Base-by-base conservation (phyloP, 2,329 filamentous ascomycete species). In the Colletotrichum sp. region DNA sequence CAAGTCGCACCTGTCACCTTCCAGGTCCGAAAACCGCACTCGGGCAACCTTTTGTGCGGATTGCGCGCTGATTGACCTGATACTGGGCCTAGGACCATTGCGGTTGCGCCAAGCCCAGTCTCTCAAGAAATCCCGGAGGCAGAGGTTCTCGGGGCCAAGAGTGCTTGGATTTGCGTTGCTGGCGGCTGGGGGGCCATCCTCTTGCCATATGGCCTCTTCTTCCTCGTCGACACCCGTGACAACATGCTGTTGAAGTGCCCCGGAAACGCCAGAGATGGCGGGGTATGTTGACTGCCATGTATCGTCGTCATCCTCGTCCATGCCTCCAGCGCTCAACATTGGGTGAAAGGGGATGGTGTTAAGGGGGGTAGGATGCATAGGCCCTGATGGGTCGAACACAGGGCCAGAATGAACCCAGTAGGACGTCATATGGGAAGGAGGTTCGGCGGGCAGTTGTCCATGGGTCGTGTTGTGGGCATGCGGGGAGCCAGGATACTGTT, bases 1-100 rank as follows among this genome's bases (percentile, higher is more conserved):
- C 28, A 92, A 81, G 79, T 93, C 92, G 72, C 84, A 91, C 63
- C 79, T 70, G 64, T 93, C 90, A 2, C 90, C 91, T n/a, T 84
- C 80, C 8, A 93, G 85, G 68, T 93, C 87, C 7, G 81, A 79
- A 75, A 88, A 89, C 4, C 81, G 65, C 9, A 77, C 69, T 7
- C 69, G 63, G 30, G 73, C 34, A 14, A 72, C n/a, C 28, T 72
- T 61, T 76, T 43, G 86, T 76, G 34, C 83, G 77, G 79, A 77
- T 71, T 84, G 78, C 36, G 78, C 69, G n/a, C 80, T 77, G 36
- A 83, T 81, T 75, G 84, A 82, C 67, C 80, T 79, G 36, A 84
- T 79, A 67, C 87, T 84, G 73, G 82, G 67, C 13, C 61, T 48
- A 39, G 68, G 68, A 5, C 68, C 72, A 28, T 67, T 81, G 9